Base-by-base conservation (phyloP, 2,329 filamentous ascomycete species). In the Sclerotinia subarctica region DNA sequence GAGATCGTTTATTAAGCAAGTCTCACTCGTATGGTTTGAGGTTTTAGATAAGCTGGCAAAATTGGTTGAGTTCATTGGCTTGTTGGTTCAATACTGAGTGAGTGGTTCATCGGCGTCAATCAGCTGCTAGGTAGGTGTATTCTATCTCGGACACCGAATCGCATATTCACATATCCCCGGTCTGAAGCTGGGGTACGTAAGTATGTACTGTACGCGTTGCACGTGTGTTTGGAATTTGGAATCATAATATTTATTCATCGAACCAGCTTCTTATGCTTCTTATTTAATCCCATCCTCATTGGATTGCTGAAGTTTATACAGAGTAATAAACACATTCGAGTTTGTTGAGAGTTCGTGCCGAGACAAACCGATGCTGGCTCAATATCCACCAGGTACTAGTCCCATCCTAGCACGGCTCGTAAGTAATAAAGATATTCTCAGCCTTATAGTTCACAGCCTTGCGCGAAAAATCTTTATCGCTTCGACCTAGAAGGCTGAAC, bases 401-500 rank as follows among this genome's bases (percentile, higher is more conserved):
- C 2, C 11, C 35, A 35, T 35, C 10, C 35, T 35, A 35, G 35
- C 35, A 35, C 35, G 35, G 35, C 32, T 32, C 32, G 7, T 32
- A 32, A 10, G 35, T 11, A 35, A 11, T 35, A 35, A 35, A 11
- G 8, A 10, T 35, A 35, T 35, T 35, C 35, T 35, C 35, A 35
- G 35, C 35, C 35, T 35, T 35, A 35, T 35, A 35, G 35, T n/a
- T 35, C 35, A 11, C 63, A 65, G 63, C 63, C 63, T 65, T 32
- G 63, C 38, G 21, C 2, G 21, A 15, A 17, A 26, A 46, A n/a
- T 32, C 32, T 54, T 32, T 32, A 47, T 35, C 24, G 13, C 57
- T 47, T 47, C 44, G 44, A 19, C 42, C 8, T 11, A n/a, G 38
- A 54, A 65, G 63, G 60, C 66, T 67, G 66, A 63, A 46, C 21